Base-by-base conservation (phyloP, 2,329 filamentous ascomycete species). In the Aspergillus alliaceus region DNA sequence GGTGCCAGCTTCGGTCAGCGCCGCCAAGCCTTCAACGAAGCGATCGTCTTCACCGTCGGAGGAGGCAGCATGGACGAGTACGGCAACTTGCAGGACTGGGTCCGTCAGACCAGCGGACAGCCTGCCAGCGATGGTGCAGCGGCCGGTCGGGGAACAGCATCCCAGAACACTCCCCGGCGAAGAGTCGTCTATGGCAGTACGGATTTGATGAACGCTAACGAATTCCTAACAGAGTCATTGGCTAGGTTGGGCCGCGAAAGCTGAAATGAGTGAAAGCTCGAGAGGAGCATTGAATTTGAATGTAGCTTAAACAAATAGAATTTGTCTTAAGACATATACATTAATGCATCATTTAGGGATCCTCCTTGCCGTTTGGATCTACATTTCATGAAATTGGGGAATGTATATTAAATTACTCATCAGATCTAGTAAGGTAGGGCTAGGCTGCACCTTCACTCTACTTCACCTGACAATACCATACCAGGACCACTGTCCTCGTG, bases 1-100 rank as follows among this genome's bases (percentile, higher is more conserved):
- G 83, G 85, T 32, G 93, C 92, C 6, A 96, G 86, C 54, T 98
- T 98, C 74, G 95, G 93, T 1, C 93, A 98, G 75, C 80, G 92
- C 59, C 82, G 93, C 54, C 93, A 96, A 69, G 92, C 91, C 0
- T 97, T 93, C 75, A 90, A 86, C 49, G 93, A 96, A 69, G 90
- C 91, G 1, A 88, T 96, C 54, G 91, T 96, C n/a, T 96, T 97
- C 71, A 93, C 91, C 0, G 91, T 96, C 3, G 95, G 95, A 4
- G 95, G 96, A 47, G 95, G 95, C 40, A 97, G 92, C 72, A 98
- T 99, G 90, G 95, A 99, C 66, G 95, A 99, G 74, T 99, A 98
- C 72, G 93, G 93, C 20, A 99, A 99, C 75, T 74, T 99, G 72
- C 91, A 96, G 72, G 95, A 98, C 71, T 99, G 95, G 95, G 91